Conservation (phyloP, 148 eudicot species). For the Nepenthes gracilis region DNA sequence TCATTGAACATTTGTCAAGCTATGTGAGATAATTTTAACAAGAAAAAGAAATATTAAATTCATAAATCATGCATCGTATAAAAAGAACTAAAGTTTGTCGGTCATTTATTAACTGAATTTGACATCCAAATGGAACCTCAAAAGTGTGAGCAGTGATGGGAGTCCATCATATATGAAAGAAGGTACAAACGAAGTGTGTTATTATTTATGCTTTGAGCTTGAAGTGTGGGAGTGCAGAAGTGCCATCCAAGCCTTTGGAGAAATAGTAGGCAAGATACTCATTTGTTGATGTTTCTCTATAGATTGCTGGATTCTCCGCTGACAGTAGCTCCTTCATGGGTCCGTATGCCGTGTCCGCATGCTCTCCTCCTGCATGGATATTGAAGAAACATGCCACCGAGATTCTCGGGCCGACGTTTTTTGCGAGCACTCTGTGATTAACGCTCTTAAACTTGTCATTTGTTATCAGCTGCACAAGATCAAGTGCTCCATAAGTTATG, state of each 20-base stretch:
- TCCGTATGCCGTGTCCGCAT: conserved; percentile 4
- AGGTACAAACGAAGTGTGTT: too few species aligned
- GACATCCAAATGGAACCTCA: too few species aligned
- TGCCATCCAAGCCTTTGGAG: conserved; percentile 7
- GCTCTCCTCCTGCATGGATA: neutral
- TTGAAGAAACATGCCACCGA: conserved; percentile 5
- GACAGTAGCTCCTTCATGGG: conserved; percentile 16
- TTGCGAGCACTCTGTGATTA: conserved; percentile 4
- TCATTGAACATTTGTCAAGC: too few species aligned
- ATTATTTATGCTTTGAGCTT: neutral
- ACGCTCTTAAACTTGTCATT: conserved; percentile 14
- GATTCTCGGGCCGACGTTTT: conserved; percentile 1
- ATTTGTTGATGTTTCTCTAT: conserved; percentile 3
- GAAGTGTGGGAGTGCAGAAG: conserved; percentile 1
- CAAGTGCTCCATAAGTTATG: too few species aligned
- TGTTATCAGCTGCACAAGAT: conserved; percentile 10
- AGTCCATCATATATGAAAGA: too few species aligned
- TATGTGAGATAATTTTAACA: too few species aligned
- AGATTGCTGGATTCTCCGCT: conserved; percentile 12
- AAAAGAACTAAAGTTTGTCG: too few species aligned
- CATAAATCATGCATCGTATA: too few species aligned
- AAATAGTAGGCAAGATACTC: conserved; percentile 4
- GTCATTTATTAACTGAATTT: too few species aligned
- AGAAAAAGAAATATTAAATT: too few species aligned
- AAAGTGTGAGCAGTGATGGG: too few species aligned